Evolutionary conservation across 345 rosid genomes (phyloP).

Genomic region (Litchi chinensis): DNA sequence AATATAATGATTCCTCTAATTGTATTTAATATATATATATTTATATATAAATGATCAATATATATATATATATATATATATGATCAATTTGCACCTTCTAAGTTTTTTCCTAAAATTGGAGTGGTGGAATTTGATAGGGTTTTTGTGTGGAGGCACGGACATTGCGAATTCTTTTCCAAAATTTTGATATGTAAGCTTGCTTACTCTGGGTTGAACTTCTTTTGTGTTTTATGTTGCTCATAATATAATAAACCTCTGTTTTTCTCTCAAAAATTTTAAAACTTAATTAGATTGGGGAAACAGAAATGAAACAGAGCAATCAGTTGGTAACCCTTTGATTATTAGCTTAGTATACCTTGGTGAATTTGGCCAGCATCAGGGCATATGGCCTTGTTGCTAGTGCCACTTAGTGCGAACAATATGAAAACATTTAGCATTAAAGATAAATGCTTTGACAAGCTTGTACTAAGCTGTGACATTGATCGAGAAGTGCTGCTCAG

Average conservation of each 20-base stretch:
- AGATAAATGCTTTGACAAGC: not conserved
- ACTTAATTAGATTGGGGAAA: not conserved
- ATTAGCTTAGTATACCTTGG: not conserved
- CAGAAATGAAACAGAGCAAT: not conserved
- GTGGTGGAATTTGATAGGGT: slow-evolving; percentile 60
- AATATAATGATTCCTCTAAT: slow-evolving; percentile 1
- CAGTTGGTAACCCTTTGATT: not conserved
- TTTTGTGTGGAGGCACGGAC: slow-evolving; percentile 97
- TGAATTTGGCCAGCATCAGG: slow-evolving; percentile 3
- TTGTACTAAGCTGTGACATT: not conserved
- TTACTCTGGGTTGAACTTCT: slow-evolving; percentile 18
- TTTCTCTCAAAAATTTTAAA: not conserved
- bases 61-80: not conserved
- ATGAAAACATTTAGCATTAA: slow-evolving; percentile 2
- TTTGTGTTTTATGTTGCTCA: slow-evolving; percentile 27
- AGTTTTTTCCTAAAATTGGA: slow-evolving; percentile 18
- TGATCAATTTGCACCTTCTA: not conserved
- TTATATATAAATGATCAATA: not conserved
- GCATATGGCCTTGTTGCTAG: not conserved
- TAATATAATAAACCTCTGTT: not conserved
- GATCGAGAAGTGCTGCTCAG: not conserved
- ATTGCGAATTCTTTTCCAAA: slow-evolving; percentile 77
- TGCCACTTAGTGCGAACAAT: not conserved
- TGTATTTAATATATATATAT: not conserved
- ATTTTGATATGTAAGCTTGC: slow-evolving; percentile 87